These are phyloP conservation scores for Medicago ruthenica DNA, from an alignment of 306 rosid genomes.

Conservation along the genomic window DNA sequence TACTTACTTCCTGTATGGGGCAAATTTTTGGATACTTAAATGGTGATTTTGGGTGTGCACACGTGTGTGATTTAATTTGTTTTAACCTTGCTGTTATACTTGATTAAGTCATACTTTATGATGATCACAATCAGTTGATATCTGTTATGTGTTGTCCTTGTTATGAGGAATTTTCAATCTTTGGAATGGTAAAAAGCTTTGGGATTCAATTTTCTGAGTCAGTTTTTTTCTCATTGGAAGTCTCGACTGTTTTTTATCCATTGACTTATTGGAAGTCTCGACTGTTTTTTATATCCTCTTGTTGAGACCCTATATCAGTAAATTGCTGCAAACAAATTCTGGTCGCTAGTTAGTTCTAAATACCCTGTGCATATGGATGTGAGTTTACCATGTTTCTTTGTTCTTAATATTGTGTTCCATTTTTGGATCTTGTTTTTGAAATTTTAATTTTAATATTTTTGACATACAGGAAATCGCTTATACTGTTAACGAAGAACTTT, in stretches of 20 bases:
- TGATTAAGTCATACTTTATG: conserved; percentile 5
- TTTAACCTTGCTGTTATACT: conserved; percentile 8
- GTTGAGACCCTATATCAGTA: background rate
- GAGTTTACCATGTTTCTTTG: conserved; percentile 9
- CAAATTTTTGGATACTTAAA: background rate
- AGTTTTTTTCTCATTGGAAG: conserved; percentile 12
- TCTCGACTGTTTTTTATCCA: conserved; percentile 13
- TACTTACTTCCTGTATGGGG: background rate
- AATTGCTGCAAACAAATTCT: conserved; percentile 2
- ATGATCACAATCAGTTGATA: conserved; percentile 12
- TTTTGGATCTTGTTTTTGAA: background rate
- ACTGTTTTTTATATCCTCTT: background rate
- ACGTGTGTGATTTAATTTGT: background rate
- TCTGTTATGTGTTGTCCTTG: background rate
- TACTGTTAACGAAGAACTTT: conserved; percentile 3
- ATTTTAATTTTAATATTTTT: conserved; percentile 1
- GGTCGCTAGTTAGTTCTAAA: conserved; percentile 16
- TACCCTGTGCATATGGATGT: background rate
- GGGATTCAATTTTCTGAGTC: conserved; percentile 9
- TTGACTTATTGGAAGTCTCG: background rate
- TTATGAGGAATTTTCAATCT: background rate
- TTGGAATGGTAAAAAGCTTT: conserved; percentile 6
- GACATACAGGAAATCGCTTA: background rate
- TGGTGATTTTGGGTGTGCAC: background rate
- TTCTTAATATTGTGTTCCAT: conserved; percentile 11